phyloP scores from a whole-genome alignment of 1,139 yeast genomes.

The Geotrichum macrosporum region DNA sequence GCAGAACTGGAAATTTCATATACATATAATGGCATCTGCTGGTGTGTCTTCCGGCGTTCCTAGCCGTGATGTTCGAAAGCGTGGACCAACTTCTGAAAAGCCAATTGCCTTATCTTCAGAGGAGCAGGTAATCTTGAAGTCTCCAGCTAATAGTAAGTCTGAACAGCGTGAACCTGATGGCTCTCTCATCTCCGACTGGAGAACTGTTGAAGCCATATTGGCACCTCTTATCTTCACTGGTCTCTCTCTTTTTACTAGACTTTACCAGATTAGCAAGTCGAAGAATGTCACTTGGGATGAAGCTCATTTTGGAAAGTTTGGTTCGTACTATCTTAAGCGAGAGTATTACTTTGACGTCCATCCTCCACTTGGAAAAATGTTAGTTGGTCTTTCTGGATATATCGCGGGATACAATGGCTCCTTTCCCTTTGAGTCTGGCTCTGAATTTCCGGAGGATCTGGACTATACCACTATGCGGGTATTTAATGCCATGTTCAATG shows the following conservation, averaged over 20 bases:
- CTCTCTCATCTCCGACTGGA: conserved; percentile 21
- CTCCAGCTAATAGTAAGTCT: conserved; percentile 5
- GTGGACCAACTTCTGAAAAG: conserved; percentile 10
- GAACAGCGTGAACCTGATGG: conserved; percentile 17
- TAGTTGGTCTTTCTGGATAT: conserved; percentile 91
- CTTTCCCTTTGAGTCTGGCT: conserved; percentile 90
- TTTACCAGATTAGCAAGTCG: conserved; percentile 60
- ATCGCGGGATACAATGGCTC: conserved; percentile 94
- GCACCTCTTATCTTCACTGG: conserved; percentile 58
- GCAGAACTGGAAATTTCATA: no score
- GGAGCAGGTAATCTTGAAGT: conserved; percentile 11
- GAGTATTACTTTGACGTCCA: conserved; percentile 97
- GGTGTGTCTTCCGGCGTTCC: conserved; percentile 22
- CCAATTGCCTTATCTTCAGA: conserved; percentile 5
- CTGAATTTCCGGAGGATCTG: conserved; percentile 75
- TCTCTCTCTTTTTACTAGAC: conserved; percentile 61
- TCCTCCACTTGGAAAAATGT: conserved; percentile 97
- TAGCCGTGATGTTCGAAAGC: conserved; percentile 20
- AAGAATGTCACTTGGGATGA: conserved; percentile 90
- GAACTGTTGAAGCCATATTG: conserved; percentile 43
- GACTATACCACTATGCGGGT: conserved; percentile 90
- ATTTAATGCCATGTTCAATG: conserved; percentile 87
- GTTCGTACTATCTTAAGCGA: conserved; percentile 85
- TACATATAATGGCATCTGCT: conserved; percentile 21
- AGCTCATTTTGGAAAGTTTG: conserved; percentile 87